These are phyloP conservation scores for Suillus decipiens DNA, from an alignment of 768 basidiomycete genomes.

Conservation along the genomic window DNA sequence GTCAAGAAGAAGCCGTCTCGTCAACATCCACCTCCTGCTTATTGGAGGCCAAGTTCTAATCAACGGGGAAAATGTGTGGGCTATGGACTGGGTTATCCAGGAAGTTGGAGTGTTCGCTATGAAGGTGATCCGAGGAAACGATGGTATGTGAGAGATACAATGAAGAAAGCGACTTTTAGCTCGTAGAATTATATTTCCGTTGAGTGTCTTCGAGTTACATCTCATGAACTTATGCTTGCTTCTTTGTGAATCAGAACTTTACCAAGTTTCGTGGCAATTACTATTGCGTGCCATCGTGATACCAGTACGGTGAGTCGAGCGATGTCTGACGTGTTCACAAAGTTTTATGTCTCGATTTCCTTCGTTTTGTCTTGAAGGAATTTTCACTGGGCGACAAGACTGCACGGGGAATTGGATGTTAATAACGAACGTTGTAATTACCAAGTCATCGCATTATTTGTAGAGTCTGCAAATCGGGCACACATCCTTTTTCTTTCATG, in stretches of 20 bases:
- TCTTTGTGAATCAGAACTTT: no score
- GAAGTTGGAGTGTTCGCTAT: conserved; percentile 26
- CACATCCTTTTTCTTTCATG: conserved; percentile 64
- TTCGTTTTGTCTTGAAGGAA: no score
- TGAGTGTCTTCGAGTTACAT: background rate
- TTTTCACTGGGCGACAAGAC: no score
- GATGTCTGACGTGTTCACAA: no score
- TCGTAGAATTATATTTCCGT: background rate
- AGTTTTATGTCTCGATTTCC: no score
- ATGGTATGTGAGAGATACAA: conserved; percentile 27
- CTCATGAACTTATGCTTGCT: background rate
- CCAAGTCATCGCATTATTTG: conserved; percentile 35
- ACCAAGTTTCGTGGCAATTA: no score
- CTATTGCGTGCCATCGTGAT: no score
- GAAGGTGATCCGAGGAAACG: conserved; percentile 12
- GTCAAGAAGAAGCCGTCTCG: conserved; percentile 11
- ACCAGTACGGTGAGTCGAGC: no score
- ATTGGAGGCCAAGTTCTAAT: conserved; percentile 29
- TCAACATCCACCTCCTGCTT: conserved; percentile 25
- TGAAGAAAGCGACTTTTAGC: conserved; percentile 25
- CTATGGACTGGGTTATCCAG: conserved; percentile 34
- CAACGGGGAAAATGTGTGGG: conserved; percentile 29
- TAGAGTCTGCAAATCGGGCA: conserved; percentile 73
- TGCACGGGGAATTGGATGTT: background rate
- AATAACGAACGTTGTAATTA: background rate